These are phyloP conservation scores for Platismatia glauca DNA, from an alignment of 495 filamentous ascomycete species.

Conservation along the genomic window DNA sequence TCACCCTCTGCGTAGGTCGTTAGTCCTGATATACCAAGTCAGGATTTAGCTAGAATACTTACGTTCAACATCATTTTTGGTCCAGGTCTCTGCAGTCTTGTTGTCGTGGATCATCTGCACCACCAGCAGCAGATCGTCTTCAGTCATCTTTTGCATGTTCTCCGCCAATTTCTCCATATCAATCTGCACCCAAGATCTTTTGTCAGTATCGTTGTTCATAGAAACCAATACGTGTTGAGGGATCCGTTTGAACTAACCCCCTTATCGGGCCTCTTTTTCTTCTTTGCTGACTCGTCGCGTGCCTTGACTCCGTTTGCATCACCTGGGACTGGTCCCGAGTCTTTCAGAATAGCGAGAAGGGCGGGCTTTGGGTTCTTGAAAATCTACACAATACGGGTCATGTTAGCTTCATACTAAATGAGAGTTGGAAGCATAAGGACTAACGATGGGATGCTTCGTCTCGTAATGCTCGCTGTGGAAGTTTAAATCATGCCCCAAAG, in stretches of 20 bases:
- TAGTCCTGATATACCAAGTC: not conserved
- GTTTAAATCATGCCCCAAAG: slow-evolving; percentile 82
- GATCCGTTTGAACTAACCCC: slow-evolving; percentile 35
- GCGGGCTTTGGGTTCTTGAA: slow-evolving; percentile 90
- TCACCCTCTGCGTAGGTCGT: slow-evolving; percentile 60
- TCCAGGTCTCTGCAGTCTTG: slow-evolving; percentile 84
- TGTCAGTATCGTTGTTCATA: not conserved
- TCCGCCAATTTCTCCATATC: slow-evolving; percentile 98
- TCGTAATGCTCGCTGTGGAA: slow-evolving; percentile 77
- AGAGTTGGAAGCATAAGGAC: slow-evolving; percentile 25
- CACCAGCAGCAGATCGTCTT: slow-evolving; percentile 86
- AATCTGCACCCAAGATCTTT: slow-evolving; percentile 37
- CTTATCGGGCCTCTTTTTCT: slow-evolving; percentile 68
- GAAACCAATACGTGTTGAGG: not conserved
- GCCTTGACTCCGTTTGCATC: slow-evolving; percentile 56
- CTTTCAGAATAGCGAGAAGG: slow-evolving; percentile 61
- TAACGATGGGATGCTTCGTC: slow-evolving; percentile 65
- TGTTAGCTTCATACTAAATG: not conserved
- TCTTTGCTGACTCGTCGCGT: slow-evolving; percentile 55
- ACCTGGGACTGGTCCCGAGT: slow-evolving; percentile 74
- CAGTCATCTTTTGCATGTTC: slow-evolving; percentile 69
- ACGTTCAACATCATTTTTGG: slow-evolving; percentile 95
- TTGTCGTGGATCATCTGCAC: slow-evolving; percentile 98
- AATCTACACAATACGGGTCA: slow-evolving; percentile 33
- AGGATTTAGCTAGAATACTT: slow-evolving; percentile 29